Base-by-base conservation (phyloP, 768 basidiomycete genomes). In the Pleurotus platypus region DNA sequence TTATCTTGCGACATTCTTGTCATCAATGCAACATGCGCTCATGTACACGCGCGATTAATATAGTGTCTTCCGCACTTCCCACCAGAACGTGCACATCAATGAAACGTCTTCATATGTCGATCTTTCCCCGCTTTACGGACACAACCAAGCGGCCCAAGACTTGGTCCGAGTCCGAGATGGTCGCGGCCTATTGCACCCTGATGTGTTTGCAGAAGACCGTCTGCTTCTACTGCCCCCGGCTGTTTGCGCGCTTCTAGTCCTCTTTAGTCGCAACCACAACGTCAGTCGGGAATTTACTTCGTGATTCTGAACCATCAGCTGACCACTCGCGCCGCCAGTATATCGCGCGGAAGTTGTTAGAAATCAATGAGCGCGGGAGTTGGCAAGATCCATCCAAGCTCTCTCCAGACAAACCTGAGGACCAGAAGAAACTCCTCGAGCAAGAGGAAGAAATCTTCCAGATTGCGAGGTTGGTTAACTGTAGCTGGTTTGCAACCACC, bases 191-290 rank as follows among this genome's bases (percentile, higher is more conserved):
- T 73, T 94, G 5, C 72, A 77, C 60, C 87, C 86, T 1, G 92
- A 94, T 57, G 75, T 78, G 0, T 94, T 93, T 64, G 83, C 89
- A 0, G 92, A 94, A 66, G 86, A 92, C 59, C 76, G 92, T 39
- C 72, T 94, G 4, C 73, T 92, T 18, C 75, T 90, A 6, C 81
- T 93, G n/a, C 92, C 92, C 1, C 91, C 91, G 0, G 85, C 84
- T 1, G 83, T 85, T 51, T 84, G 86, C 58, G 83, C 79, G 3
- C 67, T 93, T n/a, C 77, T 94, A 18, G 80, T 93, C n/a, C 67
- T 92, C n/a, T 94, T 93, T 78, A 90, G 78, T 65, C 80, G 92
- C n/a, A 94, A 94, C 60, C 92, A 94, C 65, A 94, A 91, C 64
- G 91, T 92, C 61, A 60, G 86, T 70, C 11, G 15, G 2, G 30